Evolutionary conservation across 108 stramenopile species (phyloP).

Genomic region (Pseudonitzschia delicatissima): DNA sequence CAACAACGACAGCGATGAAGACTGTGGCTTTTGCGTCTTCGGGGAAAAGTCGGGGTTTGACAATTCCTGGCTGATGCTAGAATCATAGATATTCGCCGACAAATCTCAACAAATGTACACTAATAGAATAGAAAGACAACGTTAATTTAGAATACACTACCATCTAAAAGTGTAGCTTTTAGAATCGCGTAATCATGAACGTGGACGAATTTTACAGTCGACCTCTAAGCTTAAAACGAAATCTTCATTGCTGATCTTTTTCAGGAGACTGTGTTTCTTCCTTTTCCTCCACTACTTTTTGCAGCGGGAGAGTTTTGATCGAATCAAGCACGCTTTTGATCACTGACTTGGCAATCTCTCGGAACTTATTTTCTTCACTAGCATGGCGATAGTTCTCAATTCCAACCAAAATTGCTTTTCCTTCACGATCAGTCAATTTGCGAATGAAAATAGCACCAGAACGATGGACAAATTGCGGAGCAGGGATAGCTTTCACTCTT

Average conservation of each 20-base stretch:
- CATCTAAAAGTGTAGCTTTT: too few relatives aligned
- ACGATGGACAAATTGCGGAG: conserved; percentile 73
- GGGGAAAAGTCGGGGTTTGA: conserved; percentile 24
- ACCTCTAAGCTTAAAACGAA: too few relatives aligned
- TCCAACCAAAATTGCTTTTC: conserved; percentile 36
- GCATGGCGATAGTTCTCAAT: conserved; percentile 36
- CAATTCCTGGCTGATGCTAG: conserved; percentile 21
- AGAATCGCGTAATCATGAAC: too few relatives aligned
- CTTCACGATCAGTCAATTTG: conserved; percentile 43
- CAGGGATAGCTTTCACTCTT: conserved; percentile 19
- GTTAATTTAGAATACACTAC: too few relatives aligned
- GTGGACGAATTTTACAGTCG: too few relatives aligned
- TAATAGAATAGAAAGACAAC: too few relatives aligned
- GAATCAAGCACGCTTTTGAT: background rate
- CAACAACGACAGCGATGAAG: background rate
- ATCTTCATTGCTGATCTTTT: too few relatives aligned
- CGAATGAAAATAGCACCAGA: conserved; percentile 70
- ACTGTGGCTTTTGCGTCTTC: conserved; percentile 2
- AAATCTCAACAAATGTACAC: too few relatives aligned
- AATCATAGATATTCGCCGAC: too few relatives aligned
- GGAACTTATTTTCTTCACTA: conserved; percentile 23
- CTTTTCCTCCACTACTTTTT: too few relatives aligned
- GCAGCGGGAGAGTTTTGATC: background rate
- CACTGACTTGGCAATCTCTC: conserved; percentile 15
- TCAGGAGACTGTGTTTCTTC: too few relatives aligned